These are phyloP conservation scores for Puccinia triticina DNA, from an alignment of 1,284 basidiomycete genomes.

Conservation along the genomic window DNA sequence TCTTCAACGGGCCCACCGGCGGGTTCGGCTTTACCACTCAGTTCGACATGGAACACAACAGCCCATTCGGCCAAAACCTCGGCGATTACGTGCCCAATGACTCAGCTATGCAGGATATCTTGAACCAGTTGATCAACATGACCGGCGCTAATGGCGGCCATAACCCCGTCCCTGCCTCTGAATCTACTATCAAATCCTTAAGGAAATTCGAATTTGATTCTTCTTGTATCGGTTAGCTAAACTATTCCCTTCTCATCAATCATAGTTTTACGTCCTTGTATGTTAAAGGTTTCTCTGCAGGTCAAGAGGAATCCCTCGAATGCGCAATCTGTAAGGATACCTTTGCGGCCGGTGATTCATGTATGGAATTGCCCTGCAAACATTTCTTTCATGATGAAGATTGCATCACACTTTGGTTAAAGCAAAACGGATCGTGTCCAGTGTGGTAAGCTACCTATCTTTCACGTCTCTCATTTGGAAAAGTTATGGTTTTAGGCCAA, in stretches of 20 bases:
- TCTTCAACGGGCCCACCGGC: conserved; percentile 12
- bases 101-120: conserved; percentile 74
- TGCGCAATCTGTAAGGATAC: conserved; percentile 59
- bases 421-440: conserved; percentile 79
- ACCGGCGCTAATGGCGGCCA: conserved; percentile 65
- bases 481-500: neutral
- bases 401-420: conserved; percentile 80
- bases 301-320: conserved; percentile 63
- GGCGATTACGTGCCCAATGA: conserved; percentile 47
- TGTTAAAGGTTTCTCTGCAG: conserved; percentile 44
- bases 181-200: conserved; percentile 70
- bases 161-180: conserved; percentile 71
- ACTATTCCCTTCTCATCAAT: neutral
- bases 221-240: conserved; percentile 53
- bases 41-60: conserved; percentile 14
- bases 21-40: conserved; percentile 36
- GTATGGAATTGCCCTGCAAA: conserved; percentile 72
- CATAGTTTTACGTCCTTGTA: neutral
- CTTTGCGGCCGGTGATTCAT: conserved; percentile 53
- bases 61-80: conserved; percentile 24
- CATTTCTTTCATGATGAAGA: conserved; percentile 75
- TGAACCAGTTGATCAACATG: conserved; percentile 75
- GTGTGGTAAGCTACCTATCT: conserved; percentile 70
- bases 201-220: conserved; percentile 68
- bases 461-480: neutral